Percentiles rank a stretch among this genome's conserved stretches.
These are phyloP conservation scores for Neofusicoccum umdonicola DNA, from an alignment of 2,329 filamentous ascomycete species.

Conservation along the genomic window DNA sequence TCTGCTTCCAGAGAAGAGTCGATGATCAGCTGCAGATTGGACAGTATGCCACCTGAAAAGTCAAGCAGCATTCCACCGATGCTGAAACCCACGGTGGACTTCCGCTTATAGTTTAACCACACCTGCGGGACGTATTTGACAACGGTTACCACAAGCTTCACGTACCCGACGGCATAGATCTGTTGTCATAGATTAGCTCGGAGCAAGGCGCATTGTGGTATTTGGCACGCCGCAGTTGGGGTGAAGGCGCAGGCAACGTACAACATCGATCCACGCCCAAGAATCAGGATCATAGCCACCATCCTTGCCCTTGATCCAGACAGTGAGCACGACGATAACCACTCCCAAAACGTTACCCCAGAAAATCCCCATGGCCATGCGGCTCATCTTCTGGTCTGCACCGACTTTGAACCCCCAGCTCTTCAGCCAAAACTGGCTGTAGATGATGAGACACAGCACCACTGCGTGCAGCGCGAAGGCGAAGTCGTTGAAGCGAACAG, in stretches of 20 bases:
- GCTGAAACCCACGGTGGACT: conserved; percentile 84
- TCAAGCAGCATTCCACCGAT: conserved; percentile 84
- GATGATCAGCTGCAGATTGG: conserved; percentile 75
- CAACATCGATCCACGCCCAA: conserved; percentile 66
- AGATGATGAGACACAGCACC: conserved; percentile 67
- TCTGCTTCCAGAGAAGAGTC: conserved; percentile 82
- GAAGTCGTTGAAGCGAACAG: conserved; percentile 86
- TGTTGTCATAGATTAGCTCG: neutral
- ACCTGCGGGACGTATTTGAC: conserved; percentile 80
- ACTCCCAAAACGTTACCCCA: conserved; percentile 64
- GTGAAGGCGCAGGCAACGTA: conserved; percentile 32
- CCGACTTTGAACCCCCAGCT: conserved; percentile 75
- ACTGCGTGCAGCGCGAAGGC: conserved; percentile 82
- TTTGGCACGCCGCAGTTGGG: neutral
- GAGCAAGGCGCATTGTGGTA: conserved; percentile 19
- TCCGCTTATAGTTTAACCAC: conserved; percentile 76
- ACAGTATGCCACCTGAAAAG: conserved; percentile 75
- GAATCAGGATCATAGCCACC: conserved; percentile 45
- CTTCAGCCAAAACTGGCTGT: conserved; percentile 69
- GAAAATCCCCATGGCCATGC: conserved; percentile 67
- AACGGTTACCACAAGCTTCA: conserved; percentile 84
- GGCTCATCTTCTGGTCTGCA: conserved; percentile 52
- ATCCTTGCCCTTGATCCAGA: conserved; percentile 41
- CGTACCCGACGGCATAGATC: conserved; percentile 73
- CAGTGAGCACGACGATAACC: conserved; percentile 47